phyloP scores from a whole-genome alignment of 306 rosid genomes.

The Cyclanthera cordifolia region DNA sequence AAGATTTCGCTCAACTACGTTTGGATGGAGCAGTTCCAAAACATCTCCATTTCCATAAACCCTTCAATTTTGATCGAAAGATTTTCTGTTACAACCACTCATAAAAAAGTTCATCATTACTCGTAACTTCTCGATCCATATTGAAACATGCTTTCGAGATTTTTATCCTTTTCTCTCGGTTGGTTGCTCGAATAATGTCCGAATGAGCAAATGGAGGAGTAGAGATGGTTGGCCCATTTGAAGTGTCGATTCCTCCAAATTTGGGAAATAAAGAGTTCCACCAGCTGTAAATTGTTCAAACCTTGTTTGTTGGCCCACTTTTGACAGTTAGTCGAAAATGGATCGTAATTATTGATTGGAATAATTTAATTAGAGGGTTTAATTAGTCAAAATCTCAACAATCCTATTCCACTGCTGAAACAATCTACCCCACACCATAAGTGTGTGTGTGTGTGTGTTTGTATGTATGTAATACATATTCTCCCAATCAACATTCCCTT shows the following conservation, averaged over 20 bases:
- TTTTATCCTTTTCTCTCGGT: neutral
- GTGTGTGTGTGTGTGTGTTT: too few relatives aligned
- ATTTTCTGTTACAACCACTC: too few relatives aligned
- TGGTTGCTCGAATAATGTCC: conserved; percentile 10
- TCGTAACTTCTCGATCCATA: too few relatives aligned
- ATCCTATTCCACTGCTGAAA: conserved; percentile 19
- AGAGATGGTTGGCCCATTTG: conserved; percentile 9
- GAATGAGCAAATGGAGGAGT: conserved; percentile 6
- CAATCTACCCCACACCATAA: conserved; percentile 3
- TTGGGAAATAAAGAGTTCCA: neutral
- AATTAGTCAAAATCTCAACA: too few relatives aligned
- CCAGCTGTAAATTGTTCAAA: neutral
- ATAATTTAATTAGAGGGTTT: conserved; percentile 4
- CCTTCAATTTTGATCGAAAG: too few relatives aligned
- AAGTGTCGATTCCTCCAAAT: neutral
- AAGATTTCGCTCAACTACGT: too few relatives aligned
- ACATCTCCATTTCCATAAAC: too few relatives aligned
- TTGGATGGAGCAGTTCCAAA: too few relatives aligned
- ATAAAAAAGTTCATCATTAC: too few relatives aligned
- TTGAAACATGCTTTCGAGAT: too few relatives aligned
- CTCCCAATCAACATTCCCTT: conserved; percentile 1
- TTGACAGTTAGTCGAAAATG: conserved; percentile 7
- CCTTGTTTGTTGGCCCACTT: neutral
- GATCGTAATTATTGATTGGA: neutral
- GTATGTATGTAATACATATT: too few relatives aligned